phyloP scores from a whole-genome alignment of 305 asterid genomes.

The Salvia sclarea region DNA sequence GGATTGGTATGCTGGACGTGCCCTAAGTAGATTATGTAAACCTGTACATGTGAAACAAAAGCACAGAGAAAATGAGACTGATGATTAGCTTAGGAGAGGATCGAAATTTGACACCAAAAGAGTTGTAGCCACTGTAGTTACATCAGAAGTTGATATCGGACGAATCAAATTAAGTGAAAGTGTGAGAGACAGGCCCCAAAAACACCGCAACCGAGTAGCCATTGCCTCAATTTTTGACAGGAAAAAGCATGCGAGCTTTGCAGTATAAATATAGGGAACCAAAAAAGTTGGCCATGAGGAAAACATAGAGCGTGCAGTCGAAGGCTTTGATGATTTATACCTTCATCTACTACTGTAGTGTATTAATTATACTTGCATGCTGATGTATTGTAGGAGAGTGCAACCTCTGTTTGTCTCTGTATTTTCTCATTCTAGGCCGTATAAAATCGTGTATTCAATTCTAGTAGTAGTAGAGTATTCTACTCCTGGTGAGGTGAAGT shows the following conservation, averaged over 20 bases:
- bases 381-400: not conserved
- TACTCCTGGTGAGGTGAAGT: not conserved
- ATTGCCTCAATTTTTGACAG: conserved; percentile 41
- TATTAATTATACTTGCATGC: conserved; percentile 18
- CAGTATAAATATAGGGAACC: conserved; percentile 37
- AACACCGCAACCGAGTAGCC: conserved; percentile 38
- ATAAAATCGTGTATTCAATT: conserved; percentile 6
- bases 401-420: not conserved
- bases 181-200: conserved; percentile 49
- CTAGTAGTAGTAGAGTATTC: conserved; percentile 12
- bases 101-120: conserved; percentile 21
- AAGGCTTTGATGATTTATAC: not conserved
- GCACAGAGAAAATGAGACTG: not conserved
- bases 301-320: conserved; percentile 16
- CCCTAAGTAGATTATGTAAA: conserved; percentile 61
- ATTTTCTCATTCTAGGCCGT: conserved; percentile 11
- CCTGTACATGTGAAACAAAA: conserved; percentile 37
- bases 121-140: conserved; percentile 35
- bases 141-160: conserved; percentile 43
- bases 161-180: conserved; percentile 42
- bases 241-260: conserved; percentile 35
- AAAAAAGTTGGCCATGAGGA: conserved; percentile 33
- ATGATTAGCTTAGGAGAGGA: conserved; percentile 22
- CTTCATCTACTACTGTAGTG: conserved; percentile 6
- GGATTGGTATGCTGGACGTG: conserved; percentile 38